Evolutionary conservation across 75 land plant genomes (phyloP), one percentile per base, ranked within the genome.

Genomic region (Pinus taeda): DNA sequence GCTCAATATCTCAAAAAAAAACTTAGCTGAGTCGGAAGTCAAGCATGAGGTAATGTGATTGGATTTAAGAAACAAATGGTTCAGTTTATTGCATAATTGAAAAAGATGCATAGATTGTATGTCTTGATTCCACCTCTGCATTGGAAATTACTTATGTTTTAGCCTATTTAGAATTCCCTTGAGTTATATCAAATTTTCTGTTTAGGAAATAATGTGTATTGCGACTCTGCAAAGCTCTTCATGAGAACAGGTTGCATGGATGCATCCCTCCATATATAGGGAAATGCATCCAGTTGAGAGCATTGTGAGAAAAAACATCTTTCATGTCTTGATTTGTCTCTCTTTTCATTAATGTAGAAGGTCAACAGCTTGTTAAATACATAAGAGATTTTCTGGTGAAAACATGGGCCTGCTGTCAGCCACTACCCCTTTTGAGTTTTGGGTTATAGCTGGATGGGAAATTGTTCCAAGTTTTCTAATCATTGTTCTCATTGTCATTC

Each of bases 241-340:
- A 93, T 77, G 83, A 91, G 56, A 93, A 93, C 81, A 90, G 85
- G 73, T 83, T 95, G 6, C 91, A 87, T 83, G 98, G 98, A 22
- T 30, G 42, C 12, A 90, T 95, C 67, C 96, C 98, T 37, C 65
- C 79, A 60, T 92, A 95, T 74, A 86, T 95, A 39, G 77, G 76
- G 33, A 91, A 91, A 21, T 95, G 93, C 81, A 80, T 76, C 56
- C 85, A 85, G 56, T 83, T 95, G 17, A 86, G 90, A 84, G 98
- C 96, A 49, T 59, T 95, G 96, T 95, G 82, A 85, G 93, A 49
- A 26, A 15, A 29, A 61, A 0, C 18, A 36, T 53, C 15, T 12
- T 65, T 71, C 45, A 29, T 42, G 6, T 76, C 26, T 71, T 42
- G 45, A 42, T 42, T 42, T 42, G 45, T 42, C 45, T 42, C 4